Evolutionary conservation across 768 basidiomycete species (phyloP).

Genomic region (Boletus edulis): DNA sequence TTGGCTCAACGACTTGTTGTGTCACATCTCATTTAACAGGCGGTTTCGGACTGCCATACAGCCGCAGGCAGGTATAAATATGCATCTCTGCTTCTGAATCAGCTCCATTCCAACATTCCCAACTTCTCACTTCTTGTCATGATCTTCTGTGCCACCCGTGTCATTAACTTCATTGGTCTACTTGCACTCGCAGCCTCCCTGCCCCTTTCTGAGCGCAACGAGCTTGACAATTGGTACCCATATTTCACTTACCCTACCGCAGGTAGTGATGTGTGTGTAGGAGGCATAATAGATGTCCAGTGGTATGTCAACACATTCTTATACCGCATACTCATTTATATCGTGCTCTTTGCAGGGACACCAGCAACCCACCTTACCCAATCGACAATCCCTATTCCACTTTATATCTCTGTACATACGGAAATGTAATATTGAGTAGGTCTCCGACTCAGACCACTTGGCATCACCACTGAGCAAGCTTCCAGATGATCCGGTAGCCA

Average conservation of each 20-base stretch:
- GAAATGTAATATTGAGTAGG: constrained; percentile 1
- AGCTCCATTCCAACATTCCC: no score
- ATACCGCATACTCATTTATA: neutral
- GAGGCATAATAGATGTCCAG: no score
- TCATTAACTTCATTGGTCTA: neutral
- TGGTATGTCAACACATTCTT: constrained; percentile 20
- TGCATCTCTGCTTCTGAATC: neutral
- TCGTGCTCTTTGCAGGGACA: constrained; percentile 27
- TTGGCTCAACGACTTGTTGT: no score
- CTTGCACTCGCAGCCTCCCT: constrained; percentile 9
- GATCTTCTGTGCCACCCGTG: neutral
- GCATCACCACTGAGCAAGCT: constrained; percentile 2
- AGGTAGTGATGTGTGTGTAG: no score
- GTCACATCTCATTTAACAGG: no score
- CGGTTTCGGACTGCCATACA: no score
- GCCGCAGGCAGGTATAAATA: constrained; percentile 2
- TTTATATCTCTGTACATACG: no score
- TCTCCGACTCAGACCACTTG: constrained; percentile 3
- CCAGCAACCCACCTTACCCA: neutral
- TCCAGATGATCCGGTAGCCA: constrained; percentile 23
- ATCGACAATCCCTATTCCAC: accelerated
- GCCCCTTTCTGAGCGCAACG: constrained; percentile 3
- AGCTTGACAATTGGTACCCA: constrained; percentile 29
- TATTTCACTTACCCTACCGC: constrained; percentile 3
- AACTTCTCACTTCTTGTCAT: neutral